Base-by-base conservation (phyloP, 768 basidiomycete species). In the Amanita brunnescens region DNA sequence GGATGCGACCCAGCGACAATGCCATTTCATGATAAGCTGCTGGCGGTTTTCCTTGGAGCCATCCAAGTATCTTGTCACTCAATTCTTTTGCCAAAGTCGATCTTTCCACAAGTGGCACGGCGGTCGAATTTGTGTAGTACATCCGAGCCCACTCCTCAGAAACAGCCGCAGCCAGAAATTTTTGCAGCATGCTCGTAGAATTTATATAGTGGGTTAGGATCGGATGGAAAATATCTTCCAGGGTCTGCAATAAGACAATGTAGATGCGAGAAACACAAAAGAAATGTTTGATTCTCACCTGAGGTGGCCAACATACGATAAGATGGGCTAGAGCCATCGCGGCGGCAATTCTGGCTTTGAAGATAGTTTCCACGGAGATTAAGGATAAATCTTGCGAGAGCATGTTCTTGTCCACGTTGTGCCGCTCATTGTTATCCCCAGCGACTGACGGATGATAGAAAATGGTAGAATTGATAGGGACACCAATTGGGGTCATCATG, bases 361-460 rank as follows among this genome's bases (percentile, higher is more conserved):
- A 63, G 33, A 91, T 80, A 4, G 81, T 68, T 59, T 96, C 92
- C 20, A 77, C 67, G 5, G 84, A 73, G 29, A 98, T 77, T 33
- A 99, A 72, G 0, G 90, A 82, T 38, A 92, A 70, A 63, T 99
- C 96, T 62, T 97, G 94, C 4, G 79, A 74, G 20, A 97, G 73
- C 84, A 98, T 92, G 53, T 87, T 87, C 73, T 92, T 98, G 71
- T 99, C 96, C 29, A 98, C 91, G 59, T 96, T 93, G 63, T 98
- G 91, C 41, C 83, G 77, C 63, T 91, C 86, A 5, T 67, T 65
- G 8, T 75, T 77, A 49, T 77, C 72, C 13, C 69, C 66, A 1
- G 73, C 62, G n/a, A 78, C 64, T 2, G 74, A 70, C 2, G 85
- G 80, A 41, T 75, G 74, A 64, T 85, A 83, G 61, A 97, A 92